Base-by-base conservation (phyloP, 192 early-diverging fungal genomes). In the Podila clonocystis region DNA sequence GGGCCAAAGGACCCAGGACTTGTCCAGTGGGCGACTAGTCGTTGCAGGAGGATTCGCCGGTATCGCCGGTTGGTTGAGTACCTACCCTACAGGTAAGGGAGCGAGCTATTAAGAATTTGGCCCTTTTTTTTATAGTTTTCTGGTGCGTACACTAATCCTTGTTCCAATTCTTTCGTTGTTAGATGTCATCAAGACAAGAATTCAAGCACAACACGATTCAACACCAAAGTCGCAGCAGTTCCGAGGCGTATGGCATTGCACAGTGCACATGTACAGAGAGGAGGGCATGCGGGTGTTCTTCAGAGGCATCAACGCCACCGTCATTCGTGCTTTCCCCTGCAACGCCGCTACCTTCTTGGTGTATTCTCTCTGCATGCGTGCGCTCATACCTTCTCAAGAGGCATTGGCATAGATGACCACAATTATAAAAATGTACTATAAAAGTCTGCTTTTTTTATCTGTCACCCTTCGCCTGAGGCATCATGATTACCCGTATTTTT, bases 141-240 rank as follows among this genome's bases (percentile, higher is more conserved):
- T 8, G 3, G 15, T 36, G 34, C 6, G 13, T 45, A 45, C 4
- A 3, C 41, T 38, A 15, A 45, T 17, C 12, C 13, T 45, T 45
- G 17, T 45, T 45, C 34, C 8, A 0, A 15, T 38, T 67, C 34
- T 22, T 17, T 34, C 15, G n/a, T 70, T 26, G 20, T n/a, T 59
- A 89, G 88, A 90, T 73, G 86, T 90, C 19, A 74, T 90, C 50
- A 90, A 90, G 61, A 90, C 89, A n/a, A 76, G 89, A 17, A 88
- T 90, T 28, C 89, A 90, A 58, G 69, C 85, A 19, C 83, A 87
- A 57, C 86, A 84, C 28, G 55, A 83, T n/a, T 71, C 67, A 3
- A 50, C 45, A 31, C 75, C 82, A 13, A 82, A 74, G 31, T 24
- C 72, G 22, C 67, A 63, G 12, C 82, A 85, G 57, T 87, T 85